phyloP scores from a whole-genome alignment of 2,329 filamentous ascomycete species.

The Colletotrichum theobromicola region DNA sequence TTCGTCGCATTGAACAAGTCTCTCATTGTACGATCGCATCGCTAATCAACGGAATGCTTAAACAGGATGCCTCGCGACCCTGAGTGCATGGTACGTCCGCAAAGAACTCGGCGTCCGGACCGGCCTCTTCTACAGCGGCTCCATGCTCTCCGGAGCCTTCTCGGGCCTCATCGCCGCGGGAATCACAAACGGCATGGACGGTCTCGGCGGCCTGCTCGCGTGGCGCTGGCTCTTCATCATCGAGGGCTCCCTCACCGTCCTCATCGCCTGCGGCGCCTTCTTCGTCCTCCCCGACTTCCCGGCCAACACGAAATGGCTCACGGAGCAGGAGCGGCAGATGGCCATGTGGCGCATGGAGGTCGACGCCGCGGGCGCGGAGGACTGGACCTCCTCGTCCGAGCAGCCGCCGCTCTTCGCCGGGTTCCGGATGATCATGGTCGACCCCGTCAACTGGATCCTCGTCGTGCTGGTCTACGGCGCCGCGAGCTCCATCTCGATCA shows the following conservation, averaged over 20 bases:
- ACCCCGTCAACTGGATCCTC: constrained; percentile 27
- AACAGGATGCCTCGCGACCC: constrained; percentile 8
- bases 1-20: constrained; percentile 26
- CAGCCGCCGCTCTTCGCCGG: constrained; percentile 25
- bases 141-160: constrained; percentile 26
- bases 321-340: constrained; percentile 23
- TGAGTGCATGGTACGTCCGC: constrained; percentile 17
- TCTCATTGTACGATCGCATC: background rate
- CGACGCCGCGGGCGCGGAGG: constrained; percentile 26
- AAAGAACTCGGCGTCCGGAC: constrained; percentile 16
- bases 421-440: constrained; percentile 22
- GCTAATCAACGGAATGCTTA: background rate
- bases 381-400: constrained; percentile 22
- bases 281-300: constrained; percentile 35
- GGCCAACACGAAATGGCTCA: constrained; percentile 40
- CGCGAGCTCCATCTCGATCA: constrained; percentile 23
- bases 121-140: constrained; percentile 19
- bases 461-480: constrained; percentile 23
- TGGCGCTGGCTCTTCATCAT: constrained; percentile 61
- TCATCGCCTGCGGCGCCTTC: constrained; percentile 48
- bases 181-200: constrained; percentile 21
- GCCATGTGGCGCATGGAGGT: constrained; percentile 25
- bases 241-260: constrained; percentile 29
- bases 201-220: background rate
- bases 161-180: constrained; percentile 26